Evolutionary conservation across 1,139 yeast genomes (phyloP).

Genomic region (Suhomyces wounanorum): DNA sequence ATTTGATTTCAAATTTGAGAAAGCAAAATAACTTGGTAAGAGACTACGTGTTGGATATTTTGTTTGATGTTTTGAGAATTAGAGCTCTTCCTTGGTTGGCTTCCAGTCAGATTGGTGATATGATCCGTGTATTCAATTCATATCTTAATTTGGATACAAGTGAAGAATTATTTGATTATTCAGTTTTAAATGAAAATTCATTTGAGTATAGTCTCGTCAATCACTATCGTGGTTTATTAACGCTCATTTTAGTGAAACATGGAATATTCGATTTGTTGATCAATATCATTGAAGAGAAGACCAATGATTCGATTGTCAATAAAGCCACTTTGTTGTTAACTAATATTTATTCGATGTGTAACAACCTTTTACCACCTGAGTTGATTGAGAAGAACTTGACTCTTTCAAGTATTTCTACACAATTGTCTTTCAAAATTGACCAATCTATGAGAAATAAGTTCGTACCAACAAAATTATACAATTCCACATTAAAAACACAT

Average conservation of each 20-base stretch:
- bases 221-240: slow-evolving; percentile 65
- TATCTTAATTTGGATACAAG: not conserved
- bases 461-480: slow-evolving; percentile 30
- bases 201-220: slow-evolving; percentile 33
- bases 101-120: slow-evolving; percentile 38
- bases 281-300: slow-evolving; percentile 48
- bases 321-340: slow-evolving; percentile 67
- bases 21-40: slow-evolving; percentile 60
- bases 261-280: slow-evolving; percentile 55
- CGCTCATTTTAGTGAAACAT: slow-evolving; percentile 56
- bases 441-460: slow-evolving; percentile 34
- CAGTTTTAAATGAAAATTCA: not conserved
- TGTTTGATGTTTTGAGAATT: slow-evolving; percentile 68
- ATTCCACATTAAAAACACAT: slow-evolving; percentile 11
- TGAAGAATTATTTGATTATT: slow-evolving; percentile 5
- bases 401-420: slow-evolving; percentile 15
- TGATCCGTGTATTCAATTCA: slow-evolving; percentile 19
- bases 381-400: slow-evolving; percentile 18
- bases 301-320: slow-evolving; percentile 47
- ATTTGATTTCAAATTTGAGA: slow-evolving; percentile 62
- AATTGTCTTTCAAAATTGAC: slow-evolving; percentile 41
- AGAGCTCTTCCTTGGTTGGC: slow-evolving; percentile 61
- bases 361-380: slow-evolving; percentile 53
- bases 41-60: slow-evolving; percentile 66
- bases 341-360: slow-evolving; percentile 59